Conservation (phyloP, 2,329 filamentous ascomycete species). For the Ophiobolus disseminans region DNA sequence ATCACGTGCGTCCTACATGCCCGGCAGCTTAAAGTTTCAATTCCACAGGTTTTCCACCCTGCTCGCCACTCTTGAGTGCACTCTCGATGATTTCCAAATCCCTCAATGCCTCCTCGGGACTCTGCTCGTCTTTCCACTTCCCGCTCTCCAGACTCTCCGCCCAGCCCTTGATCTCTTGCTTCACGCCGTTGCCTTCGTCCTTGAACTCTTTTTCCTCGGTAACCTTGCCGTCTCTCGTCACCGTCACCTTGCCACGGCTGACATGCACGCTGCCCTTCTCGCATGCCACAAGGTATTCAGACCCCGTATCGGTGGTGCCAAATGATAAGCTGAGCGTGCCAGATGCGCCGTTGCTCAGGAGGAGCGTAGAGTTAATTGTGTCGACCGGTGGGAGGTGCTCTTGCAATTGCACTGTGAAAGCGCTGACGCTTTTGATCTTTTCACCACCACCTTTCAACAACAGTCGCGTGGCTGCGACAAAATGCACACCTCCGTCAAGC, state of each 20-base stretch:
- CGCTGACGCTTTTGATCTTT: constrained; percentile 58
- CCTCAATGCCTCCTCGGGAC: constrained; percentile 64
- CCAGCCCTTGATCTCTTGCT: constrained; percentile 68
- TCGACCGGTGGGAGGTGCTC: constrained; percentile 70
- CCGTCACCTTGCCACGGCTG: constrained; percentile 50
- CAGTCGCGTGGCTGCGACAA: constrained; percentile 67
- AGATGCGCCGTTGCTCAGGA: constrained; percentile 60
- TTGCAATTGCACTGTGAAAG: constrained; percentile 63
- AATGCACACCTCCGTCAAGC: constrained; percentile 78
- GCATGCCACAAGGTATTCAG: constrained; percentile 64
- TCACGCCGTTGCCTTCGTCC: constrained; percentile 61
- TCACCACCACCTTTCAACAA: constrained; percentile 58
- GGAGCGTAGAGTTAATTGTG: constrained; percentile 67
- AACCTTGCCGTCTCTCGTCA: constrained; percentile 26
- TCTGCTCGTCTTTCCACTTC: constrained; percentile 59
- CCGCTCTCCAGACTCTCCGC: constrained; percentile 60
- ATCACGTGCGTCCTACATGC: too few relatives aligned
- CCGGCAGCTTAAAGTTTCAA: constrained; percentile 12
- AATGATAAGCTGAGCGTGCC: constrained; percentile 66
- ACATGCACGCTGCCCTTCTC: constrained; percentile 65
- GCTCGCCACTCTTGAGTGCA: constrained; percentile 51
- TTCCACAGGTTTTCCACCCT: constrained; percentile 41
- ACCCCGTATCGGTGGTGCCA: constrained; percentile 62
- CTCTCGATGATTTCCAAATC: constrained; percentile 65
- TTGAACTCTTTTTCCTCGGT: constrained; percentile 55